Conservation (phyloP, 805 yeast species). For the Lachancea lanzarotensis region DNA sequence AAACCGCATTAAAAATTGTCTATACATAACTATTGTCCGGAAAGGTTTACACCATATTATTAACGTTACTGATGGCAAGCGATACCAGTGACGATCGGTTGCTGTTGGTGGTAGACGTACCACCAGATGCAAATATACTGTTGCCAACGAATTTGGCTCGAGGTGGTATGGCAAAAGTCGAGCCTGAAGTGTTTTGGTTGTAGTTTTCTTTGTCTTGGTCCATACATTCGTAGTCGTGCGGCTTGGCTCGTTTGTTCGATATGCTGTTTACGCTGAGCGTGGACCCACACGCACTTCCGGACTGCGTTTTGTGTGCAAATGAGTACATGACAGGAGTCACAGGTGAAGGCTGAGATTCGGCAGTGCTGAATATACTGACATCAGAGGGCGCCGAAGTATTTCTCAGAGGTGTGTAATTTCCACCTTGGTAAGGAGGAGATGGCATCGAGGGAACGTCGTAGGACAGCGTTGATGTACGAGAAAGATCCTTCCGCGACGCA, state of each 20-base stretch:
- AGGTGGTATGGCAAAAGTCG: constrained; percentile 23
- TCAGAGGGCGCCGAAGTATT: constrained; percentile 30
- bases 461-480: constrained; percentile 19
- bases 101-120: constrained; percentile 20
- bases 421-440: constrained; percentile 26
- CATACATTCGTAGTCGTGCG: constrained; percentile 7
- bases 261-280: constrained; percentile 26
- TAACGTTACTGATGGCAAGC: constrained; percentile 14
- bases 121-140: constrained; percentile 26
- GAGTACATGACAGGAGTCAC: constrained; percentile 30
- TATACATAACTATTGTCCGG: background rate
- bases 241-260: constrained; percentile 12
- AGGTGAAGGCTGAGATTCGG: constrained; percentile 24
- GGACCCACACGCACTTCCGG: constrained; percentile 26
- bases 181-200: constrained; percentile 7
- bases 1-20: background rate
- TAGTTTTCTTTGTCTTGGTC: constrained; percentile 24
- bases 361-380: constrained; percentile 27
- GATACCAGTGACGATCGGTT: constrained; percentile 22
- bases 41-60: constrained; percentile 4
- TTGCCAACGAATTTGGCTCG: constrained; percentile 25
- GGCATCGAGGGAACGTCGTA: constrained; percentile 22
- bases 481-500: constrained; percentile 23
- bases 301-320: constrained; percentile 22
- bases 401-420: constrained; percentile 30